Percentiles rank a stretch among this genome's conserved stretches.
phyloP scores from a whole-genome alignment of 805 yeast species.

The Kodamaea jinghongensis region DNA sequence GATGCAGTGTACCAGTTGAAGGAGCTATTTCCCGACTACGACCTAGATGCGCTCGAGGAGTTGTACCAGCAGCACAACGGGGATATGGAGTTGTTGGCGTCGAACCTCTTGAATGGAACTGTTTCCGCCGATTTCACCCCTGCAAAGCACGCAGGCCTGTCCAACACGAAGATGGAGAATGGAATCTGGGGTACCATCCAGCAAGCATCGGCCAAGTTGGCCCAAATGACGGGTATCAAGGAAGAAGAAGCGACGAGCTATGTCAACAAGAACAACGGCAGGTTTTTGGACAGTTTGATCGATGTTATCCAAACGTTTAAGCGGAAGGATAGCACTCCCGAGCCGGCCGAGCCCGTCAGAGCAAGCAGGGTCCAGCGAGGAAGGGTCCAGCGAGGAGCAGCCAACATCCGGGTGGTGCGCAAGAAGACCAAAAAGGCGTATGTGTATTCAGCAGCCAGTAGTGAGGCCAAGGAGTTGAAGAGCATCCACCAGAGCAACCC shows the following conservation, averaged over 20 bases:
- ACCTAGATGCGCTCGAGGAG: conserved; percentile 24
- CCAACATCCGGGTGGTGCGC: conserved; percentile 10
- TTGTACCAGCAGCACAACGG: conserved; percentile 28
- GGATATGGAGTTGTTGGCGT: conserved; percentile 28
- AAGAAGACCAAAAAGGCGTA: conserved; percentile 7
- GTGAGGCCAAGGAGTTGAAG: conserved; percentile 33
- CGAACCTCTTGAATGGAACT: conserved; percentile 12
- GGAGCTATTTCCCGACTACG: conserved; percentile 47
- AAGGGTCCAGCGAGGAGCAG: conserved; percentile 32
- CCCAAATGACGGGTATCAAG: conserved; percentile 18
- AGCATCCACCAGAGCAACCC: conserved; percentile 31
- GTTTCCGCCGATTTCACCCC: conserved; percentile 6
- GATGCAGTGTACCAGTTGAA: conserved; percentile 23
- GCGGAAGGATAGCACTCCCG: conserved; percentile 1
- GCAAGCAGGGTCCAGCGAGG: conserved; percentile 19
- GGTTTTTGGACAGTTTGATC: conserved; percentile 32
- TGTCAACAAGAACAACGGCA: conserved; percentile 26
- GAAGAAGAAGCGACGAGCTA: conserved; percentile 15
- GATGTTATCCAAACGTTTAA: conserved; percentile 26
- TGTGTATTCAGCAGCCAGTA: conserved; percentile 16
- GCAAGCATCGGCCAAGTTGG: conserved; percentile 18
- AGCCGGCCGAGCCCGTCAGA: conserved; percentile 6
- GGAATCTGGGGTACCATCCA: conserved; percentile 13
- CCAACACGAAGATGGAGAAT: conserved; percentile 3
- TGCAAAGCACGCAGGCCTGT: conserved; percentile 7